A percentile compares a stretch with the other conserved stretches of the same genome.
Conservation (phyloP, 2,329 filamentous ascomycete species). For the Fusarium proliferatum region DNA sequence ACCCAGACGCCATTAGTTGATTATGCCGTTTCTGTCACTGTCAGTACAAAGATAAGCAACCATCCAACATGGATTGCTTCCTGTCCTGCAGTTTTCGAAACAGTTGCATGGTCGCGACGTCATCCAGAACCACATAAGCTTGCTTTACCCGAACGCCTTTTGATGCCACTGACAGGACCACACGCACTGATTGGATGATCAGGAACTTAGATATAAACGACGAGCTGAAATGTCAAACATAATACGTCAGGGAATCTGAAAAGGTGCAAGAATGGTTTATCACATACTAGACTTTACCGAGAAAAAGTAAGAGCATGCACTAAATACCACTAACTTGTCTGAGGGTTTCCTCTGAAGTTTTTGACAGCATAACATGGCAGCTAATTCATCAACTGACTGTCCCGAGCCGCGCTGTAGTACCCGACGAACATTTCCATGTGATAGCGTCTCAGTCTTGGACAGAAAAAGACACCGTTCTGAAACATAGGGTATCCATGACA, state of each 20-base stretch:
- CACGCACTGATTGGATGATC: conserved; percentile 19
- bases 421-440: conserved; percentile 35
- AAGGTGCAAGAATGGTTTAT: conserved; percentile 2
- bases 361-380: conserved; percentile 9
- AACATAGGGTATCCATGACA: conserved; percentile 6
- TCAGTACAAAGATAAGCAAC: conserved; percentile 6
- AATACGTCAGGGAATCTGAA: conserved; percentile 30
- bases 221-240: conserved; percentile 26
- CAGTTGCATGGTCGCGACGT: conserved; percentile 39
- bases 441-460: conserved; percentile 7
- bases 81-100: conserved; percentile 33
- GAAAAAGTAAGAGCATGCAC: neutral
- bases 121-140: conserved; percentile 38
- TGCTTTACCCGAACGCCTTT: conserved; percentile 35
- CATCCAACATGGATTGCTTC: conserved; percentile 20
- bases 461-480: neutral
- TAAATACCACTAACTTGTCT: neutral
- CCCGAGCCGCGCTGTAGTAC: neutral
- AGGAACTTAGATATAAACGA: neutral
- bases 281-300: conserved; percentile 3
- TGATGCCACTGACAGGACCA: conserved; percentile 13
- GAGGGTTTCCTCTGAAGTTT: neutral
- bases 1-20: conserved; percentile 13
- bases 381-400: conserved; percentile 3
- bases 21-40: conserved; percentile 14